Evolutionary conservation across 805 yeast species (phyloP).

Genomic region (Yarrowia divulgata): DNA sequence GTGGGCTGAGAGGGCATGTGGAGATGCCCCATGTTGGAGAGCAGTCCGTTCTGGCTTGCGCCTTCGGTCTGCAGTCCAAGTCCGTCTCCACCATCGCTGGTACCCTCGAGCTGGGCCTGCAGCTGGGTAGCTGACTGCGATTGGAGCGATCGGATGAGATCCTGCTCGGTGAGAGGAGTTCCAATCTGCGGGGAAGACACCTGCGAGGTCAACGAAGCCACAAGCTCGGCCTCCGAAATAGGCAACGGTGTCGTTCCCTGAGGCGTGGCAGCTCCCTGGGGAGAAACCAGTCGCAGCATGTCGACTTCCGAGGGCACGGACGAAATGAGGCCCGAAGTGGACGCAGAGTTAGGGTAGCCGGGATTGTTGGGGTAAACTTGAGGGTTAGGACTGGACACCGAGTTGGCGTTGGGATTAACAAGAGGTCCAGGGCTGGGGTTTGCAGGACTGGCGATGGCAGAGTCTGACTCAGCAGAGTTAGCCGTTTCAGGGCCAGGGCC

Average conservation of each 20-base stretch:
- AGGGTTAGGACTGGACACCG: not conserved
- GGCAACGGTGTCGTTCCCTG: conserved; percentile 10
- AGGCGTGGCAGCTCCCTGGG: conserved; percentile 15
- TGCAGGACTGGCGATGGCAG: not conserved
- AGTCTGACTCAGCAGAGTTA: not conserved
- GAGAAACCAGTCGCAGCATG: conserved; percentile 11
- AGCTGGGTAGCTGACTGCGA: conserved; percentile 29
- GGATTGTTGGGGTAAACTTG: not conserved
- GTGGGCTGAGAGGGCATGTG: conserved; percentile 24
- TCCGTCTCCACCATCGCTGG: not conserved
- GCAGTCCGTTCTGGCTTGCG: not conserved
- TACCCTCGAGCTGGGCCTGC: conserved; percentile 26
- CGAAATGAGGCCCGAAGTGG: not conserved
- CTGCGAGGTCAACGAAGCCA: conserved; percentile 25
- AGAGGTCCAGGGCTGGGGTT: conserved; percentile 1
- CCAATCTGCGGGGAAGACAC: conserved; percentile 27
- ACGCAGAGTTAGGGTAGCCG: not conserved
- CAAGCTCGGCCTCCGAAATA: conserved; percentile 27
- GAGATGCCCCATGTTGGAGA: not conserved
- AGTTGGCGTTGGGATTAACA: not conserved
- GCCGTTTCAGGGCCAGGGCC: too few relatives aligned
- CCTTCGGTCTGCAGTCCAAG: not conserved
- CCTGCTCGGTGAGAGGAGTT: conserved; percentile 28
- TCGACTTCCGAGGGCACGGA: conserved; percentile 13
- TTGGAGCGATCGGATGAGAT: conserved; percentile 23